phyloP scores from a whole-genome alignment of 2,329 filamentous ascomycete genomes.

The Colletotrichum lindemuthianum region DNA sequence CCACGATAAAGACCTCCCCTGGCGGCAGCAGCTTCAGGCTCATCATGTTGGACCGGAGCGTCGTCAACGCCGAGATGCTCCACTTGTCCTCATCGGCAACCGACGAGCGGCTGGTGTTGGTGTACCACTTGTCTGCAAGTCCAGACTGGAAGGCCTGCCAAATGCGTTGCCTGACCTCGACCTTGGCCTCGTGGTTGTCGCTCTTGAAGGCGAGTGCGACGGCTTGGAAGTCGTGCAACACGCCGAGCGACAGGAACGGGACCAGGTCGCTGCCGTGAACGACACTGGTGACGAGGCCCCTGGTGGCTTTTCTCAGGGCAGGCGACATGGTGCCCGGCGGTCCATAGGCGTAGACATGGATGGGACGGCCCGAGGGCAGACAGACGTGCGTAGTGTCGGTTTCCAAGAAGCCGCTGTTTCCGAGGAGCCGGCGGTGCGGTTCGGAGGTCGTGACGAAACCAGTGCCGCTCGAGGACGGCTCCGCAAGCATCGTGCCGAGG shows the following conservation, averaged over 20 bases:
- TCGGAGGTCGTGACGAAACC: slow-evolving; percentile 71
- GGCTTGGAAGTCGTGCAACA: slow-evolving; percentile 79
- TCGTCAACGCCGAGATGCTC: slow-evolving; percentile 74
- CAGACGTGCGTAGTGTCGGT: slow-evolving; percentile 49
- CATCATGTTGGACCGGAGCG: slow-evolving; percentile 73
- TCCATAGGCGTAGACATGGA: slow-evolving; percentile 84
- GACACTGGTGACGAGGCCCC: slow-evolving; percentile 78
- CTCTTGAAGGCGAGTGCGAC: slow-evolving; percentile 78
- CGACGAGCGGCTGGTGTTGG: slow-evolving; percentile 43
- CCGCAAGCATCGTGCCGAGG: slow-evolving; percentile 76
- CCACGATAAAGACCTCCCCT: slow-evolving; percentile 79
- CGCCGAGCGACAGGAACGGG: slow-evolving; percentile 76
- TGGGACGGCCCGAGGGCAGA: slow-evolving; percentile 74
- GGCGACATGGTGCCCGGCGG: slow-evolving; percentile 78
- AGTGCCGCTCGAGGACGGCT: slow-evolving; percentile 64
- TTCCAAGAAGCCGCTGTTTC: slow-evolving; percentile 40
- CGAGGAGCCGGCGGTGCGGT: slow-evolving; percentile 54
- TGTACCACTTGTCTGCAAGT: slow-evolving; percentile 70
- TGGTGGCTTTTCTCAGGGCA: slow-evolving; percentile 74
- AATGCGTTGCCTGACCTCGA: slow-evolving; percentile 72
- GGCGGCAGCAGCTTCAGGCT: slow-evolving; percentile 77
- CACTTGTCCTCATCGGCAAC: slow-evolving; percentile 71
- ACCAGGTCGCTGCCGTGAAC: slow-evolving; percentile 80
- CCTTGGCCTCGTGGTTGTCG: slow-evolving; percentile 73
- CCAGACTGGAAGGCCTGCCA: slow-evolving; percentile 73